These are phyloP conservation scores for Pittosporum tobira DNA, from an alignment of 129 eudicot species.

Conservation along the genomic window DNA sequence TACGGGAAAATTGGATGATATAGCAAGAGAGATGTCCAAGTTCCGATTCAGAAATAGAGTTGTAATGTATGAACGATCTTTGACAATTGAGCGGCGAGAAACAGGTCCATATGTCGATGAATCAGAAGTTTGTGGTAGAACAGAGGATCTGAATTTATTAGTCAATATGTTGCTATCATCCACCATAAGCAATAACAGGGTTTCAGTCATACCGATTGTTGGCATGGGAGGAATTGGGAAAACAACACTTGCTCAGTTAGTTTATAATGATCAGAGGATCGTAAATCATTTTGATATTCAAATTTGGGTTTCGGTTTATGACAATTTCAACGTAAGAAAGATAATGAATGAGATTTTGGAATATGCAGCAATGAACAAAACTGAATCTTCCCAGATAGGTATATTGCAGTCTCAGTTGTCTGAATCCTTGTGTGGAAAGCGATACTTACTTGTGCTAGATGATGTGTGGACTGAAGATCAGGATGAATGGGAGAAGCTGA, in stretches of 20 bases:
- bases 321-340: constrained; percentile 11
- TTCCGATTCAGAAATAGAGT: constrained; percentile 1
- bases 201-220: constrained; percentile 1
- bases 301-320: constrained; percentile 9
- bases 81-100: constrained; percentile 1
- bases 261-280: constrained; percentile 9
- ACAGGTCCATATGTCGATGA: constrained; percentile 7
- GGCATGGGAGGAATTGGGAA: constrained; percentile 21
- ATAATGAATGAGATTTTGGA: constrained; percentile 10
- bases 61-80: not conserved
- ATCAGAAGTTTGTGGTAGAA: constrained; percentile 7
- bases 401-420: constrained; percentile 7
- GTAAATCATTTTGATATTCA: not conserved
- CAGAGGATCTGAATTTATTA: not conserved
- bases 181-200: not conserved
- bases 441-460: constrained; percentile 21
- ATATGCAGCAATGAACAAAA: not conserved
- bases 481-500: constrained; percentile 17
- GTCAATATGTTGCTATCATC: not conserved
- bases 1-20: constrained; percentile 1
- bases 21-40: constrained; percentile 7
- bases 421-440: constrained; percentile 10
- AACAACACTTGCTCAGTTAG: constrained; percentile 20
- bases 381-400: not conserved
- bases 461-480: constrained; percentile 27